Base-by-base conservation (phyloP, 306 rosid genomes). In the Trifolium dubium region DNA sequence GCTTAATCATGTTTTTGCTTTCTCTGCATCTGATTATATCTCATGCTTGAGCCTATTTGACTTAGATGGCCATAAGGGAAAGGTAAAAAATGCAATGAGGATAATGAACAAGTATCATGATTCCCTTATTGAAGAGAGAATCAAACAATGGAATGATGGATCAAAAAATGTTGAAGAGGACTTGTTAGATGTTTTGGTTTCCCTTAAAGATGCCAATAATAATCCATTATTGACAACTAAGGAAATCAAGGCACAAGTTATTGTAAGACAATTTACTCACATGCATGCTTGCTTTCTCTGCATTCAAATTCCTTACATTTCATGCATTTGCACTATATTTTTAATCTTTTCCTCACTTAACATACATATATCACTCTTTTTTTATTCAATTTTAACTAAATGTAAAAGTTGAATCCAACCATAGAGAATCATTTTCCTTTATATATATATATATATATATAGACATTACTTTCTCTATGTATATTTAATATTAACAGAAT, bases 231-330 rank as follows among this genome's bases (percentile, higher is more conserved):
- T 88, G 32, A 72, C 88, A 6, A 9, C 0, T 1, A 43, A 75
- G 11, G 88, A 88, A 74, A 84, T 86, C 59, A 84, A 80, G 32
- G 87, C 86, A 0, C 83, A 88, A 67, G 53, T 69, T 13, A 11
- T 61, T 31, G 60, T 54, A 54, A 54, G 60, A 54, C 12, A 37
- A 37, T 54, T 19, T 3, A 2, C 23, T 39, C 47, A 5, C 37
- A 49, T 44, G 1, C 37, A 49, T 44, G 1, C 12, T 18, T 23
- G 23, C 23, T n/a, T 49, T 49, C 5, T 49, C 41, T 23, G 23
- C 23, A 23, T 23, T 23, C 23, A 23, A 23, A 23, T 23, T 23
- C 23, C 23, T 23, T 23, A 23, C 23, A 23, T 23, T 23, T 23
- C 23, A 23, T 23, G 23, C 23, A 23, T 23, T 23, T 23, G 0